Base-by-base conservation (phyloP, 1,139 yeast species). In the Yamadazyma oceani region DNA sequence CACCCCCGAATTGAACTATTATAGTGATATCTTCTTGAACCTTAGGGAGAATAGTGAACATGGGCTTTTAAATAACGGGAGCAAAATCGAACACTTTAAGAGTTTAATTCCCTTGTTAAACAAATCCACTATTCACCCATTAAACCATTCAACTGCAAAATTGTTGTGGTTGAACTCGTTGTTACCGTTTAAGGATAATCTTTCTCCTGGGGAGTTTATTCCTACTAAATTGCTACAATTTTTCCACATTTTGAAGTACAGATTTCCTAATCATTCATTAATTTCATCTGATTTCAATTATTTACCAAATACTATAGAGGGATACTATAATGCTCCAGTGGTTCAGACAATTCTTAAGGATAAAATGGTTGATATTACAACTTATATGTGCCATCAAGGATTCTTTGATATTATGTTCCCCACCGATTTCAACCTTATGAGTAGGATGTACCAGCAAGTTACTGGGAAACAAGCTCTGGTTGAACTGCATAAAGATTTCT, bases 331-430 rank as follows among this genome's bases (percentile, higher is more conserved):
- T 50, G 73, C 87, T 0, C 96, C 96, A 0, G 92, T 86, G 2
- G 95, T 87, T 0, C 96, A 87, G 53, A 87, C 95, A 0, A 78
- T 86, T 48, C 63, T 85, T 40, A 73, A 80, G 42, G 79, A 80
- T 42, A 69, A 71, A 41, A 84, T 83, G 81, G 74, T 85, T 3
- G 85, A 86, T 34, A 76, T 81, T 0, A 69, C 81, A 25, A 80
- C 92, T 0, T 86, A 82, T 56, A 82, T 87, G 92, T 85, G 79
- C 10, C 72, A 83, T 32, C 95, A 85, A 54, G 96, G 96, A 0
- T 84, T 74, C 51, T 87, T 86, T 56, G 95, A 87, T 57, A 87
- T 88, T 36, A 79, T 86, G 82, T 87, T 87, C 54, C 87, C 95
- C 5, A 87, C 96, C 0, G 85, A 87, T 53, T 88, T 88, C 57